Evolutionary conservation across 2,329 filamentous ascomycete species (phyloP), one percentile per base, ranked within the genome.

Genomic region (Neocucurbitaria cava): DNA sequence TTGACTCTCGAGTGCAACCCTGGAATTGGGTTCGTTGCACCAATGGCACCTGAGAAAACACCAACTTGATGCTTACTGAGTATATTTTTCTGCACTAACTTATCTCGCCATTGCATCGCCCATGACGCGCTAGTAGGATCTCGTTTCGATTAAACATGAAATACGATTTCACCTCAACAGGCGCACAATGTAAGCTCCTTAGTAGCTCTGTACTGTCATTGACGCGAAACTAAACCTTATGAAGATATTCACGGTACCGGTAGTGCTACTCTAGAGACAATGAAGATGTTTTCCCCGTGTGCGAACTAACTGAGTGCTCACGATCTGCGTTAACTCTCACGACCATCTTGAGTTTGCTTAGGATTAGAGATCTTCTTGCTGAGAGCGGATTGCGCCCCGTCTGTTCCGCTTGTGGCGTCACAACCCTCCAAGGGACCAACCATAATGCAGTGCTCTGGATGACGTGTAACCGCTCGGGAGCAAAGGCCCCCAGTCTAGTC

Each of bases 351-450:
- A n/a, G n/a, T n/a, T n/a, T n/a, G 24, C 24, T 5, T 5, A 9
- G 24, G 24, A 26, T 26, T 26, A 10, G 20, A 18, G 15, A n/a
- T 40, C 17, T 20, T n/a, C 38, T 23, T 41, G 21, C 15, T 36
- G n/a, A 26, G n/a, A 21, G 26, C 52, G 46, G 41, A 21, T 24
- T 20, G 28, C 36, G 15, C 30, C 48, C 53, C 38, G 46, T 48
- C 46, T 48, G 24, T 48, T 33, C 46, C 46, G 46, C 15, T 38
- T 33, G 46, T 48, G 36, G 46, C 46, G 36, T 41, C 26, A 41
- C 17, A 18, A 9, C 21, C 10, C 9, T 9, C 46, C n/a, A 21
- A 3, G 5, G 10, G 24, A n/a, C 46, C 46, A 48, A 56, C 36
- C 44, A 35, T 31, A 44, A 30, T 11, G n/a, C 13, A 26, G 23